A percentile compares a stretch with the other conserved stretches of the same genome.
Evolutionary conservation across 768 basidiomycete genomes (phyloP).

Genomic region (Trametes elegans): DNA sequence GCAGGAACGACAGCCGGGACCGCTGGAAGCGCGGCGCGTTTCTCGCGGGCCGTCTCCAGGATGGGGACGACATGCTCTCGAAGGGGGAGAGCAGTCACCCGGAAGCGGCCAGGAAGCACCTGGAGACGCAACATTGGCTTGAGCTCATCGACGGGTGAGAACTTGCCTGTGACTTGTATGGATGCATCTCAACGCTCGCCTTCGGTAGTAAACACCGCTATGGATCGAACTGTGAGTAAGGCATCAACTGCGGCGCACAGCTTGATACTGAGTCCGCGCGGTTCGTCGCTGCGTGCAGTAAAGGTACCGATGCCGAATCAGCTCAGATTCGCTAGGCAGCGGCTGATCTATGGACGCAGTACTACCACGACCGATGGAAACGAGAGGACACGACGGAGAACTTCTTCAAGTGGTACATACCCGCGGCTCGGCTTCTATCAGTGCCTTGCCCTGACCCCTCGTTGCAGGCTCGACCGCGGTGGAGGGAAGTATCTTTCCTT

Average conservation of each 20-base stretch:
- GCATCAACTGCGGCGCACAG: neutral
- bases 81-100: conserved; percentile 29
- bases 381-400: conserved; percentile 59
- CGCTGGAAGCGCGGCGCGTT: conserved; percentile 50
- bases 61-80: conserved; percentile 40
- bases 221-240: conserved; percentile 55
- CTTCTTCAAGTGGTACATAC: conserved; percentile 59
- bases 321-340: neutral
- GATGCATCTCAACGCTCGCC: neutral
- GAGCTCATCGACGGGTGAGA: conserved; percentile 57
- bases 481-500: conserved; percentile 54
- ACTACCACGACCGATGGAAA: conserved; percentile 60
- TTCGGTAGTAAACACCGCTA: conserved; percentile 53
- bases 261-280: neutral
- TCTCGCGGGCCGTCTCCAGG: conserved; percentile 41
- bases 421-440: neutral
- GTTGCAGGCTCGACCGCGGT: conserved; percentile 61
- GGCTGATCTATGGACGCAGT: conserved; percentile 32
- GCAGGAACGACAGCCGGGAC: conserved; percentile 42
- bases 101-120: conserved; percentile 40
- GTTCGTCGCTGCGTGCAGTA: conserved; percentile 31
- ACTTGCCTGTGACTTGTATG: neutral
- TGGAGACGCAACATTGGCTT: conserved; percentile 65
- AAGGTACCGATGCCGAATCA: conserved; percentile 31
- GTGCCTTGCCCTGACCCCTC: neutral